Percentiles rank a stretch among this genome's conserved stretches.
Conservation (phyloP, 805 yeast species). For the Candida stauntonica region DNA sequence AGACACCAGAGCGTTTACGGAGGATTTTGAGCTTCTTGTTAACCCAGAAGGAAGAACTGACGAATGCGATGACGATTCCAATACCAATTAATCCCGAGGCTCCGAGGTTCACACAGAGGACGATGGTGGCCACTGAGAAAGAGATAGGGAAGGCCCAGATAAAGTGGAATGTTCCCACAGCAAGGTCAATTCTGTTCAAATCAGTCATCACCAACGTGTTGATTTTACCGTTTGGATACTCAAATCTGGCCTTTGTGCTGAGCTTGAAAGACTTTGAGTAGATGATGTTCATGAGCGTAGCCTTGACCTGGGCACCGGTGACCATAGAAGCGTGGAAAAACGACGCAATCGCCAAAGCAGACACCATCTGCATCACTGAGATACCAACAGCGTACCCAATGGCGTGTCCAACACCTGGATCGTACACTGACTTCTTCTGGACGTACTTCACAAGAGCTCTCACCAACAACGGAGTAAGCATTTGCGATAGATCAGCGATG, state of each 20-base stretch:
- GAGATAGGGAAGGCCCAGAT: slow-evolving; percentile 61
- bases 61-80: slow-evolving; percentile 44
- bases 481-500: slow-evolving; percentile 32
- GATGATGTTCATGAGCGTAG: slow-evolving; percentile 65
- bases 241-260: slow-evolving; percentile 50
- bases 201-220: slow-evolving; percentile 82
- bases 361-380: slow-evolving; percentile 45
- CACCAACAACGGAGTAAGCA: slow-evolving; percentile 64
- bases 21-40: slow-evolving; percentile 50
- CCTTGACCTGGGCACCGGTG: slow-evolving; percentile 67
- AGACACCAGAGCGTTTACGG: slow-evolving; percentile 53
- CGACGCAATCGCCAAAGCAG: slow-evolving; percentile 52
- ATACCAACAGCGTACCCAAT: slow-evolving; percentile 76
- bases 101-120: slow-evolving; percentile 67
- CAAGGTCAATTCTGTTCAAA: slow-evolving; percentile 73
- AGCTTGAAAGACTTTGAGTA: slow-evolving; percentile 64
- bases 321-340: slow-evolving; percentile 58
- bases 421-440: slow-evolving; percentile 39
- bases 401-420: slow-evolving; percentile 50
- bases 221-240: slow-evolving; percentile 63
- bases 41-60: slow-evolving; percentile 37
- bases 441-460: slow-evolving; percentile 62
- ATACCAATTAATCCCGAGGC: slow-evolving; percentile 69
- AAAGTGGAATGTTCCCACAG: slow-evolving; percentile 64
- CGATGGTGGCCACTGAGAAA: slow-evolving; percentile 55